Conservation (phyloP, 2,329 filamentous ascomycete species). For the Neonectria ditissima region DNA sequence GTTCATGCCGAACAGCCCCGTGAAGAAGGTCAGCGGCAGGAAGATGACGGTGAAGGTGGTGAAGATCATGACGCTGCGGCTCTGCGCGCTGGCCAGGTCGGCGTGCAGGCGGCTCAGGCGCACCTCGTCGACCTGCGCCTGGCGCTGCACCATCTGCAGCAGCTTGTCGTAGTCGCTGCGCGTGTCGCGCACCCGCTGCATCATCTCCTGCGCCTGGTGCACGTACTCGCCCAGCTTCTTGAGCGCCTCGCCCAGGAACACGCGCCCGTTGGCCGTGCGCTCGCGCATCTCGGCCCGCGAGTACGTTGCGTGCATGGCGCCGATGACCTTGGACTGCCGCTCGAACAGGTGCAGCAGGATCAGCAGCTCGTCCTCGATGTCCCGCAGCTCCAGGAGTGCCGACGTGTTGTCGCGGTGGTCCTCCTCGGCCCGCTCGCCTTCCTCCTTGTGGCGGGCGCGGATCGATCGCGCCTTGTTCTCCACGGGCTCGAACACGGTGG, state of each 20-base stretch:
- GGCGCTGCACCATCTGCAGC: slow-evolving; percentile 74
- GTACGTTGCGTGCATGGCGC: slow-evolving; percentile 60
- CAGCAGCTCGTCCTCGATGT: slow-evolving; percentile 72
- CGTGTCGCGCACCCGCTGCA: slow-evolving; percentile 66
- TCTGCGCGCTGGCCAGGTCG: slow-evolving; percentile 71
- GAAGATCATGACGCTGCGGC: slow-evolving; percentile 74
- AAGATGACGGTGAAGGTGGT: slow-evolving; percentile 74
- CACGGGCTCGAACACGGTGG: slow-evolving; percentile 53
- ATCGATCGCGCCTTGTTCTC: slow-evolving; percentile 57
- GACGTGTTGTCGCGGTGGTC: slow-evolving; percentile 74
- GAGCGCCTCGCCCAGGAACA: slow-evolving; percentile 66
- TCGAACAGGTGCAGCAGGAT: slow-evolving; percentile 69
- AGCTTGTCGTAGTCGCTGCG: slow-evolving; percentile 74
- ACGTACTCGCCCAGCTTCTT: slow-evolving; percentile 66
- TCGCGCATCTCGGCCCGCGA: slow-evolving; percentile 54
- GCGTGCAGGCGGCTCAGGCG: slow-evolving; percentile 72
- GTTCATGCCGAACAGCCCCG: slow-evolving; percentile 74
- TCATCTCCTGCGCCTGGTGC: slow-evolving; percentile 67
- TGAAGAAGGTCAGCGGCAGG: slow-evolving; percentile 73
- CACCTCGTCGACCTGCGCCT: slow-evolving; percentile 75
- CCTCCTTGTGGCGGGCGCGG: slow-evolving; percentile 53
- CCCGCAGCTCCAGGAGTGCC: slow-evolving; percentile 70
- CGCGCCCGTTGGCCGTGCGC: slow-evolving; percentile 59
- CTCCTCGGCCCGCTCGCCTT: slow-evolving; percentile 60
- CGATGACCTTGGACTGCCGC: slow-evolving; percentile 65